Percentiles rank a stretch among this genome's conserved stretches.
phyloP scores from a whole-genome alignment of 805 yeast species.

The Spencermartinsiella europaea region DNA sequence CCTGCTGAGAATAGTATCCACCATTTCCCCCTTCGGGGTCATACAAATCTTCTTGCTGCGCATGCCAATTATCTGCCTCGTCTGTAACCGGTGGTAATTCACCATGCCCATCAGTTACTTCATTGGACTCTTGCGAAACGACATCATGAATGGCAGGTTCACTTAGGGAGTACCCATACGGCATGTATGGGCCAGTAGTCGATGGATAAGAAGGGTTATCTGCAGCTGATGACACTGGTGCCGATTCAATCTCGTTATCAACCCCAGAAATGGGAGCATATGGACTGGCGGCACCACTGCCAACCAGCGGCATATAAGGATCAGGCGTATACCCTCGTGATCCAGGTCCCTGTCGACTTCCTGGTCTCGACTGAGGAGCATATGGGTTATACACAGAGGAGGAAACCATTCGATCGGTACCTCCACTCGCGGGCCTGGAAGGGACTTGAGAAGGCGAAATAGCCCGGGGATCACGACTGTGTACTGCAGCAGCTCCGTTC shows the following conservation, averaged over 20 bases:
- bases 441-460: background rate
- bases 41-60: slow-evolving; percentile 8
- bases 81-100: background rate
- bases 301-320: slow-evolving; percentile 2
- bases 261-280: slow-evolving; percentile 11
- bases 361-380: slow-evolving; percentile 10
- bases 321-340: slow-evolving; percentile 1
- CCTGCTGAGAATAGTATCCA: slow-evolving; percentile 6
- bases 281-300: background rate
- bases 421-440: background rate
- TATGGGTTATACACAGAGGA: slow-evolving; percentile 10
- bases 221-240: background rate
- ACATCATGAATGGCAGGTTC: background rate
- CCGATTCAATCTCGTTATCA: background rate
- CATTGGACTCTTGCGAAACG: background rate
- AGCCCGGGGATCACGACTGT: background rate
- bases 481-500: no score
- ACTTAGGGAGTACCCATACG: background rate
- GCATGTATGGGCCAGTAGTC: background rate
- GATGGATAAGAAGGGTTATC: no score
- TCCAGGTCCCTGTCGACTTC: slow-evolving; percentile 1
- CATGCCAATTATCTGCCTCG: slow-evolving; percentile 13
- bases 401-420: background rate
- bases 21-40: slow-evolving; percentile 13
- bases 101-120: background rate